A percentile compares a stretch with the other conserved stretches of the same genome.
phyloP scores from a whole-genome alignment of 2,329 filamentous ascomycete species.

The Exophiala viscosa region DNA sequence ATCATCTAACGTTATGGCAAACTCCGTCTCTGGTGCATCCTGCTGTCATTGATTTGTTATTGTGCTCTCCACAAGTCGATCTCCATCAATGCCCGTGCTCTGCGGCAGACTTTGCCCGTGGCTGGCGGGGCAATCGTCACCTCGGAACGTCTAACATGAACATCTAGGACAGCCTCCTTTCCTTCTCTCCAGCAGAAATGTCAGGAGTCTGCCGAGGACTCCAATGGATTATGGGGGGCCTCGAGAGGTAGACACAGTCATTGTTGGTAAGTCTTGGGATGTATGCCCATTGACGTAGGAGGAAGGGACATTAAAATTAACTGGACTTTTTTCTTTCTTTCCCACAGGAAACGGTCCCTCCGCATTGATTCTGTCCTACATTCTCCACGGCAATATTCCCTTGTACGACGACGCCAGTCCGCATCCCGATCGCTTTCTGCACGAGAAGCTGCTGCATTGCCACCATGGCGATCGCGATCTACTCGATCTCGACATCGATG shows the following conservation, averaged over 20 bases:
- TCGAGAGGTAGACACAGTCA: constrained; percentile 31
- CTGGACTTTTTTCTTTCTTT: background rate
- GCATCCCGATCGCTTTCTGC: constrained; percentile 56
- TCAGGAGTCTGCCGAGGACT: constrained; percentile 17
- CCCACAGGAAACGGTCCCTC: constrained; percentile 57
- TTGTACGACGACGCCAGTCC: constrained; percentile 49
- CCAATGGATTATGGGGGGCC: constrained; percentile 26
- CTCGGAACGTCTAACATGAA: no score
- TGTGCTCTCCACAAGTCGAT: no score
- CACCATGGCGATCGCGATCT: constrained; percentile 36
- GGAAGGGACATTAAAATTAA: constrained; percentile 2
- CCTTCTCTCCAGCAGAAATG: constrained; percentile 9
- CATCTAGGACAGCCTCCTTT: background rate
- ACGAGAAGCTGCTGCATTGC: constrained; percentile 50
- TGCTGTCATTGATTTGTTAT: no score
- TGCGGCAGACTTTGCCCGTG: no score
- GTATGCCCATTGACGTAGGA: background rate
- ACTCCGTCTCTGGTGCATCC: no score
- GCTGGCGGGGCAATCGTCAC: no score
- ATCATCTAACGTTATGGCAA: no score
- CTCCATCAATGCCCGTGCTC: no score
- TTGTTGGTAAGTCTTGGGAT: constrained; percentile 29
- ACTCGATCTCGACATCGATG: constrained; percentile 45
- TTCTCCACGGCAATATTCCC: constrained; percentile 59
- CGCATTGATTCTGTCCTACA: constrained; percentile 60